These are phyloP conservation scores for Alternaria sp. DNA, from an alignment of 2,329 filamentous ascomycete genomes.

Conservation along the genomic window DNA sequence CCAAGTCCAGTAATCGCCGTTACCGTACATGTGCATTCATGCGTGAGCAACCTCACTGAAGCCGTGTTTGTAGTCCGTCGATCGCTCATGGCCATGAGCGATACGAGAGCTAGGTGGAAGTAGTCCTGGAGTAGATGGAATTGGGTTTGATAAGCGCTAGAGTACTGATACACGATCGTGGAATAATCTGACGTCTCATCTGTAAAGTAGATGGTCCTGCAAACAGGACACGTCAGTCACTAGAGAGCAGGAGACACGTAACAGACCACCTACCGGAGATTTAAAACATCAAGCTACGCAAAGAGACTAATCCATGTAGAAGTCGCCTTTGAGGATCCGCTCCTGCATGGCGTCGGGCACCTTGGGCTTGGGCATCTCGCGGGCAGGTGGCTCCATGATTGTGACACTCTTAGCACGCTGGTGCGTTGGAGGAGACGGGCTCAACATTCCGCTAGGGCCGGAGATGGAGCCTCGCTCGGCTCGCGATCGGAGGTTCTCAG, in stretches of 20 bases:
- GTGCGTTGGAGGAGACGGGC: slow-evolving; percentile 52
- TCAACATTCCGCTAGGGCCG: slow-evolving; percentile 46
- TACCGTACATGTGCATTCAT: neutral
- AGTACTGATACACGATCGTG: slow-evolving; percentile 29
- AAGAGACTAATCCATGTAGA: slow-evolving; percentile 84
- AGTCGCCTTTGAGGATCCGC: slow-evolving; percentile 95
- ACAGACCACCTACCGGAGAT: slow-evolving; percentile 36
- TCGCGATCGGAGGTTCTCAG: slow-evolving; percentile 91
- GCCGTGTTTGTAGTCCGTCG: slow-evolving; percentile 22
- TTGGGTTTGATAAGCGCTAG: slow-evolving; percentile 13
- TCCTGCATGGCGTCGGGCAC: slow-evolving; percentile 92
- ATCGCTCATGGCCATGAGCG: slow-evolving; percentile 13
- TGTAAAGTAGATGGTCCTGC: slow-evolving; percentile 18
- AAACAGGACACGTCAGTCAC: slow-evolving; percentile 9
- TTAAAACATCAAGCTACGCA: slow-evolving; percentile 15
- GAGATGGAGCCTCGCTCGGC: slow-evolving; percentile 77
- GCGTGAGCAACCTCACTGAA: slow-evolving; percentile 25
- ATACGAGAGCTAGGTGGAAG: slow-evolving; percentile 7
- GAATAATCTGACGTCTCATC: slow-evolving; percentile 19
- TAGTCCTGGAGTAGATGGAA: slow-evolving; percentile 11
- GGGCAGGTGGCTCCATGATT: slow-evolving; percentile 66
- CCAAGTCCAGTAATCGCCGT: slow-evolving; percentile 3
- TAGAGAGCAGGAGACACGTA: slow-evolving; percentile 1
- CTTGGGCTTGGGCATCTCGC: slow-evolving; percentile 67
- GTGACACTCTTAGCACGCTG: slow-evolving; percentile 75